phyloP scores from a whole-genome alignment of 2,329 filamentous ascomycete genomes.

The Catunica adiposa region DNA sequence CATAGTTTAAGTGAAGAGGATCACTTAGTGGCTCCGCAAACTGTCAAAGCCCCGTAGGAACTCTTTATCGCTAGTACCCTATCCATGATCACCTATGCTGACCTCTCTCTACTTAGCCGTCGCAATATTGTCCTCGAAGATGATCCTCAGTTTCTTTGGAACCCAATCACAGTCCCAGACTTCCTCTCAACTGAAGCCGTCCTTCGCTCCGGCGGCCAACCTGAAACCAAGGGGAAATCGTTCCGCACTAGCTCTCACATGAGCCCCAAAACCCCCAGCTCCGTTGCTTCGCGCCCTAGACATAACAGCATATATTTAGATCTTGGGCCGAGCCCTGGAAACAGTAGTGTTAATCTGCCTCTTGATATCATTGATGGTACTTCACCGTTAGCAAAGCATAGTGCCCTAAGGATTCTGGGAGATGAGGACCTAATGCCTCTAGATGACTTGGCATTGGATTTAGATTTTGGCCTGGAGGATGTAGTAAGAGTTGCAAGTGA shows the following conservation, averaged over 20 bases:
- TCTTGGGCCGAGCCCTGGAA: constrained; percentile 7
- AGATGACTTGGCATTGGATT: constrained; percentile 15
- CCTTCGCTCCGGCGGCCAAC: constrained; percentile 1
- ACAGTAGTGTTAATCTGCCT: constrained; percentile 8
- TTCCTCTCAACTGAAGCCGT: constrained; percentile 19
- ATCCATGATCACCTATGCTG: neutral
- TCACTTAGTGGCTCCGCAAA: constrained; percentile 43
- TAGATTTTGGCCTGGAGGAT: constrained; percentile 11
- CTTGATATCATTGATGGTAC: neutral
- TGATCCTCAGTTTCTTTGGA: constrained; percentile 64
- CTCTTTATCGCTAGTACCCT: constrained; percentile 13
- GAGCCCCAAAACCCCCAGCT: constrained; percentile 9
- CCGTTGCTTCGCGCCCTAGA: neutral
- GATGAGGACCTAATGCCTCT: constrained; percentile 12
- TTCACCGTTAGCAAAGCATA: constrained; percentile 1
- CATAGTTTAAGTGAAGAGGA: constrained; percentile 7
- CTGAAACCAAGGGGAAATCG: neutral
- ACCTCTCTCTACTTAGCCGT: constrained; percentile 32
- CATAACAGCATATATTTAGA: constrained; percentile 10
- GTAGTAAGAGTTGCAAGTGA: neutral
- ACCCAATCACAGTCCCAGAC: constrained; percentile 40
- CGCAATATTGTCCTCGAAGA: constrained; percentile 64
- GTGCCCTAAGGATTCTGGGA: constrained; percentile 13
- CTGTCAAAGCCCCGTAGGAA: constrained; percentile 53
- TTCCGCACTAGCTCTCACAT: constrained; percentile 10